A percentile compares a stretch with the other conserved stretches of the same genome.
phyloP scores from a whole-genome alignment of 176 grass and related monocot species.

The Bonia amplexicaulis region DNA sequence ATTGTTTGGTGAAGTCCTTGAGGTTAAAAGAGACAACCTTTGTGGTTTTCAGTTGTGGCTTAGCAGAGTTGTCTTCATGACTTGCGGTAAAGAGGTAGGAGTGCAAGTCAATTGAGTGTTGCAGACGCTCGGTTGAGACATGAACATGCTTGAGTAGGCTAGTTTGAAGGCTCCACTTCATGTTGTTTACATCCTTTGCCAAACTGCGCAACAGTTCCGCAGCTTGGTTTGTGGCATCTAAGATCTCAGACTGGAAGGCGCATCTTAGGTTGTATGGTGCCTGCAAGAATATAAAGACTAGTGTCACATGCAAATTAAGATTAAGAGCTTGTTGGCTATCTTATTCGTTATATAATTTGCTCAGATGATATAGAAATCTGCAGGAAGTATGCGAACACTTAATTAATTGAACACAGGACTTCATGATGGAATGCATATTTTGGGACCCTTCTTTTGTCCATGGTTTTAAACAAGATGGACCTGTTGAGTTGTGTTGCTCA shows the following conservation, averaged over 20 bases:
- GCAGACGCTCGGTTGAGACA: slow-evolving; percentile 56
- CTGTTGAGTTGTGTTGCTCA: neutral
- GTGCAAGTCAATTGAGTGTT: slow-evolving; percentile 65
- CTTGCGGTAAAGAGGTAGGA: slow-evolving; percentile 65
- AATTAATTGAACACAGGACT: neutral
- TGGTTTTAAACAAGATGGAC: neutral
- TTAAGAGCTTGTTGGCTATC: neutral
- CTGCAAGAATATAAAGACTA: slow-evolving; percentile 35
- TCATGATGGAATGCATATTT: slow-evolving; percentile 1
- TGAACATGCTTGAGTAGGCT: slow-evolving; percentile 67
- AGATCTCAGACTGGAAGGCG: slow-evolving; percentile 66
- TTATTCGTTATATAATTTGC: neutral
- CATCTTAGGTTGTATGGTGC: slow-evolving; percentile 75
- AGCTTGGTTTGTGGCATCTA: slow-evolving; percentile 70
- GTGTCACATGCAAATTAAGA: slow-evolving; percentile 16
- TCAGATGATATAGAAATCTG: neutral
- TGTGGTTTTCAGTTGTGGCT: slow-evolving; percentile 32
- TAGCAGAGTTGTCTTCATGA: slow-evolving; percentile 31
- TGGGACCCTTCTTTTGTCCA: neutral
- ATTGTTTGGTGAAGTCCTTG: slow-evolving; percentile 19
- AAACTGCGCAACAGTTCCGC: slow-evolving; percentile 61
- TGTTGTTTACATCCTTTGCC: slow-evolving; percentile 63
- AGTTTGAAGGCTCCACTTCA: slow-evolving; percentile 63
- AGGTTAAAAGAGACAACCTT: slow-evolving; percentile 45
- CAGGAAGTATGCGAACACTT: neutral